These are phyloP conservation scores for Daldinia vernicosa DNA, from an alignment of 495 filamentous ascomycete genomes.

Conservation along the genomic window DNA sequence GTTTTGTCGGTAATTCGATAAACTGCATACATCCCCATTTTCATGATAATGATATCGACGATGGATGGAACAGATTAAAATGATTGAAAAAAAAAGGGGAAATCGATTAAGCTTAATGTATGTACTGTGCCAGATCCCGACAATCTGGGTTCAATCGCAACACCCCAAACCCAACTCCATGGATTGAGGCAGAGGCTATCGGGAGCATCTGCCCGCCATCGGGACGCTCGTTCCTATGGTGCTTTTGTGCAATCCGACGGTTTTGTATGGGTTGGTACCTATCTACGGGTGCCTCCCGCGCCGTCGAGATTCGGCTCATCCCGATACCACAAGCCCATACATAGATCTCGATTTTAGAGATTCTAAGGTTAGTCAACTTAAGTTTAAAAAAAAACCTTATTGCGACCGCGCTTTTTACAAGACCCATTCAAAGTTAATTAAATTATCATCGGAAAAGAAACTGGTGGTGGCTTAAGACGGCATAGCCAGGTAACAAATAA, in stretches of 20 bases:
- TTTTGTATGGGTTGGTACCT: neutral
- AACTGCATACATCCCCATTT: neutral
- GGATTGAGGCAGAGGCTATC: conserved; percentile 17
- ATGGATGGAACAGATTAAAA: neutral
- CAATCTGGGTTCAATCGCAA: conserved; percentile 25
- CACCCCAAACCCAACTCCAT: conserved; percentile 36
- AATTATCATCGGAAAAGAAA: neutral
- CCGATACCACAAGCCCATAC: conserved; percentile 32
- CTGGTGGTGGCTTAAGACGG: neutral
- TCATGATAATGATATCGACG: neutral
- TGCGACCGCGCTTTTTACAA: conserved; percentile 17
- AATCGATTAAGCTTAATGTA: conserved; percentile 24
- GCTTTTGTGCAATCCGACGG: neutral
- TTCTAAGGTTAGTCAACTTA: neutral
- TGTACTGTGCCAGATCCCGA: conserved; percentile 34
- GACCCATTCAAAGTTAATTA: neutral
- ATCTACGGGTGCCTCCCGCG: conserved; percentile 10
- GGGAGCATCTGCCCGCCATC: conserved; percentile 11
- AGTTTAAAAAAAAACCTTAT: conserved; percentile 26
- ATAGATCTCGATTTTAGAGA: conserved; percentile 18
- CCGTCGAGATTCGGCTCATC: conserved; percentile 21
- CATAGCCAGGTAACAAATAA: neutral
- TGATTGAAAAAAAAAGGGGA: conserved; percentile 3
- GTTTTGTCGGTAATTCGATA: neutral
- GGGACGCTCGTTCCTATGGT: conserved; percentile 1